Conservation (phyloP, 108 stramenopile species). For the Epithemia pelagica region DNA sequence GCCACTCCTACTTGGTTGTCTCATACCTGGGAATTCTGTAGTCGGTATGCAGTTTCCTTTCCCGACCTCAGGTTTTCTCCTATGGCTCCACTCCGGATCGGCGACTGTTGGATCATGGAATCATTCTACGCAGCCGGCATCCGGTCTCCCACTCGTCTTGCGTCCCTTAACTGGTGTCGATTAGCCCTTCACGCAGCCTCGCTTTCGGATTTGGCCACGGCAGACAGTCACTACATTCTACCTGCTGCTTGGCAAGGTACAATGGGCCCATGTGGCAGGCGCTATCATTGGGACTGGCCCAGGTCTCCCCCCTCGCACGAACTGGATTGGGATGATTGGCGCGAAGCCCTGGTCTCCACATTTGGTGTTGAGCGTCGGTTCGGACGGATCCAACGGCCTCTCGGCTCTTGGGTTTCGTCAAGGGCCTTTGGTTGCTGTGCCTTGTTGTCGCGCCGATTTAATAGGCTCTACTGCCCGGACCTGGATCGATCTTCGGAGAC, state of each 20-base stretch:
- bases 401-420: too few species aligned
- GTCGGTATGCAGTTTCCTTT: background rate
- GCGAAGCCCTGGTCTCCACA: too few species aligned
- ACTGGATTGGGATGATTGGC: too few species aligned
- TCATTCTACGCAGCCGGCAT: background rate
- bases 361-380: too few species aligned
- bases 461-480: too few species aligned
- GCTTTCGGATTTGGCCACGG: constrained; percentile 8
- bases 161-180: background rate
- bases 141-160: background rate
- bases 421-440: too few species aligned
- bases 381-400: too few species aligned
- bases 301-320: too few species aligned
- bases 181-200: background rate
- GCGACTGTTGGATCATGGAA: background rate
- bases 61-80: background rate
- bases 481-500: too few species aligned
- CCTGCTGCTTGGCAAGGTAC: constrained; percentile 2
- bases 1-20: background rate
- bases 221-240: background rate
- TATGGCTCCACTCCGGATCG: background rate
- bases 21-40: background rate
- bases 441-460: too few species aligned
- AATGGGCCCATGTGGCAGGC: too few species aligned
- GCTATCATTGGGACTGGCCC: too few species aligned